Base-by-base conservation (phyloP, 176 grass and related monocot genomes). In the Oryza longistaminata region DNA sequence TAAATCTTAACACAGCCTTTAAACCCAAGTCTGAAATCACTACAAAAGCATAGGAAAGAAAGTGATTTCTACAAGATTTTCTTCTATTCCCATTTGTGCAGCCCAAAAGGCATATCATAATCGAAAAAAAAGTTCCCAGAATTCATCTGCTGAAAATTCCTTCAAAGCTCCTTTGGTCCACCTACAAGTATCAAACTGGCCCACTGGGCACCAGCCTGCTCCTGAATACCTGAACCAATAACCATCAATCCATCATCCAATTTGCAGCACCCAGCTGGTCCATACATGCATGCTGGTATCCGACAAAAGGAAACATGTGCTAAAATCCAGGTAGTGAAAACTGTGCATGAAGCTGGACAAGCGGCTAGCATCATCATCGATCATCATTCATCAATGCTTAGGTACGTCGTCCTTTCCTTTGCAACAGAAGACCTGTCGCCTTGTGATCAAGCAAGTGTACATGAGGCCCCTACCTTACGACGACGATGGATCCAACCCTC, bases 331-430 rank as follows among this genome's bases (percentile, higher is more conserved):
- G 6, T 21, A 58, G 52, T 62, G n/a, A 62, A 62, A 62, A 62
- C 58, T 62, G 19, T 61, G 58, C n/a, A 62, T 11, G 58, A 24
- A 24, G 58, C n/a, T 62, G n/a, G 21, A 62, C 58, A 24, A 11
- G 8, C 58, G n/a, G 53, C 53, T 58, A 58, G 53, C 53, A 58
- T 58, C 53, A n/a, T 49, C 46, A 49, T 43, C 42, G 9, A n/a
- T 58, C 53, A 65, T 64, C 58, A 78, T 9, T 58, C 53, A 65
- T 64, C 58, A 78, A 64, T 78, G 76, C 13, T 35, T 6, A 42
- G 58, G 58, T 62, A 24, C 7, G 7, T 3, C 27, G 2, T 35
- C 73, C 73, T 74, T 73, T 17, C 2, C 25, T 58, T 35, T 76
- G 73, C 73, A 75, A 34, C 73, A 55, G 45, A 52, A 26, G 16